Evolutionary conservation across 306 rosid species (phyloP), one percentile per base, ranked within the genome.

Genomic region (Urtica urens): DNA sequence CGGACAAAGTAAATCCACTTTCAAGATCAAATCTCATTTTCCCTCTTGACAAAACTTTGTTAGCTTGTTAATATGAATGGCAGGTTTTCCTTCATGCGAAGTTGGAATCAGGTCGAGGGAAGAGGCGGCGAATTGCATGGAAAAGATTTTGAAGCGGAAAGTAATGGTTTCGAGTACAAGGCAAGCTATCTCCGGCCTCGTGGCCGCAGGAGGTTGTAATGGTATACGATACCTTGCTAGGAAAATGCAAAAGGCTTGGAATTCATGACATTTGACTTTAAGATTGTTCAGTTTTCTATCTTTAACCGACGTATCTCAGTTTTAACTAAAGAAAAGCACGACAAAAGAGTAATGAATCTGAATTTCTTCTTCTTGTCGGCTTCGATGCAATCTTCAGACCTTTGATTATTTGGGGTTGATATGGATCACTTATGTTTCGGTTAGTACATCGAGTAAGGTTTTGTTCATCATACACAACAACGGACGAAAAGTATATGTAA

Each of bases 131-230:
- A 74, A 74, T 63, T 77, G 77, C 79, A 68, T 84, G 80, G 80
- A 68, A 71, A 67, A 69, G 54, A 61, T 75, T 64, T 35, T 84
- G 72, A 66, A 70, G 69, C 79, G 68, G 50, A 81, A 27, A 63
- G 97, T 90, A 18, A 78, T 76, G 93, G 63, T 77, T 62, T 90
- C 95, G 62, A 90, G 95, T 63, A 77, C 84, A 65, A 79, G 95
- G 68, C 95, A 90, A 65, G 94, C 92, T 3, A 37, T 81, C 48
- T 79, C 95, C 33, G 87, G 97, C 46, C 60, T 90, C 23, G 62
- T 90, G 37, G 78, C 93, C 11, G 86, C 47, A 24, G 95, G 95
- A 16, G 88, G 80, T 62, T 73, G 77, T 28, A 75, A 73, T 43
- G 84, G 81, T 24, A 60, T 72, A 51, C 75, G 69, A 51, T 88